Evolutionary conservation across 1,284 basidiomycete genomes (phyloP).

Genomic region (Apiotrichum sp.): DNA sequence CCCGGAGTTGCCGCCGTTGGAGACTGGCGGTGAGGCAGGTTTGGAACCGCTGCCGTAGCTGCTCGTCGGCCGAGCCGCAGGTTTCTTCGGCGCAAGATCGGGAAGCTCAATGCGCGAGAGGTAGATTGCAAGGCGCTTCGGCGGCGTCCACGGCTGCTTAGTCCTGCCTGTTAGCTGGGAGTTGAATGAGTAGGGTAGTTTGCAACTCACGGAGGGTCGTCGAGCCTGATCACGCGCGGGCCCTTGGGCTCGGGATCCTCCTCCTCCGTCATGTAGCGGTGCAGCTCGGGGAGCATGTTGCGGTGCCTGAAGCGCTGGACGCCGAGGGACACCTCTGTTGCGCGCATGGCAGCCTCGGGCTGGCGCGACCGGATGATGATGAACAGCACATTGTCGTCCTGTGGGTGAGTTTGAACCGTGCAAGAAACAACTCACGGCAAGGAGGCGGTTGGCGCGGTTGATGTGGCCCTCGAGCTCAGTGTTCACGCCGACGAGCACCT

Average conservation of each 20-base stretch:
- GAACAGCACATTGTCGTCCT: constrained; percentile 39
- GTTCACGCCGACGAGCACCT: constrained; percentile 36
- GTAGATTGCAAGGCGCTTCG: constrained; percentile 41
- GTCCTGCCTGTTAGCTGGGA: not conserved
- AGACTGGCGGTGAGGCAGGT: not conserved
- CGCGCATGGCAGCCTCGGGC: constrained; percentile 32
- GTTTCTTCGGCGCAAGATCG: constrained; percentile 27
- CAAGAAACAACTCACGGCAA: constrained; percentile 5
- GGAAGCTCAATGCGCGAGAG: constrained; percentile 44
- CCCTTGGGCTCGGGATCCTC: constrained; percentile 15
- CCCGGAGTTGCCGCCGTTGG: not conserved
- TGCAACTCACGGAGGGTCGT: constrained; percentile 22
- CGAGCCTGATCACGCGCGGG: constrained; percentile 40
- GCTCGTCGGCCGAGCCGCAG: too few species aligned
- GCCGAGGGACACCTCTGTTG: constrained; percentile 38
- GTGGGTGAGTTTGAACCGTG: not conserved
- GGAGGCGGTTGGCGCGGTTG: constrained; percentile 28
- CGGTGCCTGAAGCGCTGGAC: constrained; percentile 43
- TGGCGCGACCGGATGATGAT: constrained; percentile 36
- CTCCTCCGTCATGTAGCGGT: constrained; percentile 45
- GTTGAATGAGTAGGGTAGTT: too few species aligned
- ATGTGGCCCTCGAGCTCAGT: constrained; percentile 33
- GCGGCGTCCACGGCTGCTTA: constrained; percentile 23
- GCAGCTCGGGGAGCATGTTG: constrained; percentile 33
- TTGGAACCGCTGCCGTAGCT: not conserved